These are phyloP conservation scores for Debaryomyces subglobosus DNA, from an alignment of 1,139 yeast species.

Conservation along the genomic window DNA sequence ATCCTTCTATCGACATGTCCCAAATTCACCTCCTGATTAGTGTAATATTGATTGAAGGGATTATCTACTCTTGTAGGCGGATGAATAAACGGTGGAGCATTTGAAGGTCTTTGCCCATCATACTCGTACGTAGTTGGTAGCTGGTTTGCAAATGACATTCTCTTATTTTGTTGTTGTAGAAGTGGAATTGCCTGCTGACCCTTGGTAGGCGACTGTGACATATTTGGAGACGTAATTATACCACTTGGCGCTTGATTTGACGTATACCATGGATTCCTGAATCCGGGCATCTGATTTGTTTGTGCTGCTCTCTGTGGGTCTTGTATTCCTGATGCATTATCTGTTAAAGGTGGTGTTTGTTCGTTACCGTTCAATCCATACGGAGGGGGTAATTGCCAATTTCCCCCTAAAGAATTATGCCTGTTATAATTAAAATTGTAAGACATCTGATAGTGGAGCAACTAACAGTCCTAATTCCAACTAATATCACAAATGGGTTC, in stretches of 20 bases:
- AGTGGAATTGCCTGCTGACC: slow-evolving; percentile 25
- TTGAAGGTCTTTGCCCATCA: slow-evolving; percentile 24
- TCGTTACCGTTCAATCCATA: slow-evolving; percentile 20
- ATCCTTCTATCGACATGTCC: slow-evolving; percentile 40
- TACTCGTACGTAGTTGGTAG: slow-evolving; percentile 58
- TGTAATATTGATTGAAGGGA: slow-evolving; percentile 50
- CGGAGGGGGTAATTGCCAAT: slow-evolving; percentile 42
- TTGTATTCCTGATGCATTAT: slow-evolving; percentile 15
- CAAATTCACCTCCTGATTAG: slow-evolving; percentile 41
- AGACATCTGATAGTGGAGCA: slow-evolving; percentile 15
- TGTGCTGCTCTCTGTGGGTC: slow-evolving; percentile 19
- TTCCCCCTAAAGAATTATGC: slow-evolving; percentile 48
- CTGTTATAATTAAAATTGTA: slow-evolving; percentile 34
- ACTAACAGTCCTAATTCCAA: background rate
- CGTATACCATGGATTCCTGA: slow-evolving; percentile 51
- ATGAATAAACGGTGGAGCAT: slow-evolving; percentile 37
- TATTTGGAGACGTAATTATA: slow-evolving; percentile 13
- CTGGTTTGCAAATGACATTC: slow-evolving; percentile 47
- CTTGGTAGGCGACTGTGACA: slow-evolving; percentile 36
- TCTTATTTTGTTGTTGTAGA: slow-evolving; percentile 35
- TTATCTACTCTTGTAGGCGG: slow-evolving; percentile 54
- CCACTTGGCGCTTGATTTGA: slow-evolving; percentile 21
- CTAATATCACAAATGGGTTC: background rate
- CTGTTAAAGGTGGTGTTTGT: slow-evolving; percentile 13
- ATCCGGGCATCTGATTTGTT: slow-evolving; percentile 31